These are phyloP conservation scores for Akanthomyces muscarius DNA, from an alignment of 2,329 filamentous ascomycete species.

Conservation along the genomic window DNA sequence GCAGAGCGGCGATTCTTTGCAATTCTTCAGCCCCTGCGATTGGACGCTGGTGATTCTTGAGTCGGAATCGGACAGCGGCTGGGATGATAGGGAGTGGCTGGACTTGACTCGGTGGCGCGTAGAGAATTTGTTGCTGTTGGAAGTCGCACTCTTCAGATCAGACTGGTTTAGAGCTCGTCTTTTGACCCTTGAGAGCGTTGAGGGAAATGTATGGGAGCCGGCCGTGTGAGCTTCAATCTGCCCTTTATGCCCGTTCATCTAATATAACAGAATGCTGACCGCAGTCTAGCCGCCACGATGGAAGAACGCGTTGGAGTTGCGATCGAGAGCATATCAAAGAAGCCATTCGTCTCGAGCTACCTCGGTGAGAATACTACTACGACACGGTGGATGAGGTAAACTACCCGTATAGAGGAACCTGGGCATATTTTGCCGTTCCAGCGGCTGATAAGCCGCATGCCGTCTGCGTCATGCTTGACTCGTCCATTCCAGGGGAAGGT, in stretches of 20 bases:
- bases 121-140: background rate
- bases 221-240: background rate
- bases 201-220: background rate
- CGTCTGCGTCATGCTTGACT: conserved; percentile 1
- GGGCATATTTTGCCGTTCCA: background rate
- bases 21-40: background rate
- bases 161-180: background rate
- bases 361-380: background rate
- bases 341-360: background rate
- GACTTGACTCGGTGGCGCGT: no score
- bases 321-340: background rate
- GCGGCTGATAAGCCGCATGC: background rate
- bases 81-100: no score
- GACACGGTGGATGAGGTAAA: no score
- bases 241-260: background rate
- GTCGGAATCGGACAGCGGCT: no score
- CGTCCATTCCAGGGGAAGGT: background rate
- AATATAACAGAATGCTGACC: background rate
- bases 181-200: background rate
- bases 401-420: background rate
- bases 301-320: background rate
- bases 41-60: background rate
- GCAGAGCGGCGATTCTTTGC: background rate
- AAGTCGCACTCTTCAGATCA: background rate
- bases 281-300: background rate